Conservation (phyloP, 176 grass and related monocot species). For the Secale cereale region DNA sequence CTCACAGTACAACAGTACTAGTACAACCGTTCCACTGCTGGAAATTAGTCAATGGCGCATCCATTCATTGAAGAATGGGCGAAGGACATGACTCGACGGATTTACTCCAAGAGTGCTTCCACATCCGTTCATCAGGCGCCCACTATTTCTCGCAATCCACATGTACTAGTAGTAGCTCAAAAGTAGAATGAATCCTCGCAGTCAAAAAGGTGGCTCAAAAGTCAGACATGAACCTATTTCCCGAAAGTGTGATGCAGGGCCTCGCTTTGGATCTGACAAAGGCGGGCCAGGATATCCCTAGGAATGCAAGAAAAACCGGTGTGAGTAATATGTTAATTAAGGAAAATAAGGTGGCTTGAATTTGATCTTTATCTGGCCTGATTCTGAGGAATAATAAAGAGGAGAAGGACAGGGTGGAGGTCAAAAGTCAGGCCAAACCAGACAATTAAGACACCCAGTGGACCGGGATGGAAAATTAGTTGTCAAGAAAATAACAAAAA, state of each 20-base stretch:
- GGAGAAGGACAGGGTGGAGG: constrained; percentile 22
- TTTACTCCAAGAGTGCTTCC: constrained; percentile 1
- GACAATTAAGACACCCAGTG: constrained; percentile 27
- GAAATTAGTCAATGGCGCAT: neutral
- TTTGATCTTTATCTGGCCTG: constrained; percentile 9
- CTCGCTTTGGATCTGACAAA: constrained; percentile 6
- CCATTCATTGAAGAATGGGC: neutral
- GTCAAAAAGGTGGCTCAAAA: constrained; percentile 20
- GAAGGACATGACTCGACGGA: neutral
- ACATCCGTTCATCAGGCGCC: constrained; percentile 14
- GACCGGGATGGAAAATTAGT: neutral
- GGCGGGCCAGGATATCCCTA: constrained; percentile 40
- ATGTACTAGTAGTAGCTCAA: neutral
- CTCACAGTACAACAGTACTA: too few relatives aligned
- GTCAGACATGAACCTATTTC: constrained; percentile 17
- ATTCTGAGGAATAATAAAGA: constrained; percentile 10
- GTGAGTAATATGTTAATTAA: neutral
- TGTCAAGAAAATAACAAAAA: neutral
- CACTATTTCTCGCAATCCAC: neutral
- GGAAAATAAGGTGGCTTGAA: neutral
- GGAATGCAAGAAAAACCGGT: neutral
- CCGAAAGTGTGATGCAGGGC: neutral
- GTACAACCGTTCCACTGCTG: neutral
- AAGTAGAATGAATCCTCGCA: neutral
- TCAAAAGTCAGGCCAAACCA: constrained; percentile 41